A percentile compares a stretch with the other conserved stretches of the same genome.
Evolutionary conservation across 2,329 filamentous ascomycete species (phyloP).

Genomic region (Byssochlamys sp.): DNA sequence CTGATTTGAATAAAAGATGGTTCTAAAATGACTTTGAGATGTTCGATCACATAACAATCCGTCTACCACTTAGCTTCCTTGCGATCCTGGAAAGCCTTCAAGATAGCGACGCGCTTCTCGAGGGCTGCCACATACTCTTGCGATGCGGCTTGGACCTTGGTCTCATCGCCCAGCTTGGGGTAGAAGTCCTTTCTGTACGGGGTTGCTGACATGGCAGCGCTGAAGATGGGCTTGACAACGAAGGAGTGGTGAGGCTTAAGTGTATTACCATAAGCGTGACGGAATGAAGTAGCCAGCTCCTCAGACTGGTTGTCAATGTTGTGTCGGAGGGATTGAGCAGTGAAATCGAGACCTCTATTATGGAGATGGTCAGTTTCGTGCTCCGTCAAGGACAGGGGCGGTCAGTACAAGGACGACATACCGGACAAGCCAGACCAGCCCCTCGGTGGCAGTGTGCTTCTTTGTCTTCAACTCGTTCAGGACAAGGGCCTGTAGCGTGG

Average conservation of each 20-base stretch:
- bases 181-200: conserved; percentile 95
- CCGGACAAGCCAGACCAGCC: conserved; percentile 82
- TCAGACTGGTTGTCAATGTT: conserved; percentile 60
- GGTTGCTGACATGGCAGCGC: conserved; percentile 80
- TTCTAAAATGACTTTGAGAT: not conserved
- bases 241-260: conserved; percentile 89
- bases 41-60: not conserved
- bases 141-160: conserved; percentile 56
- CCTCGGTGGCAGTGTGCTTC: conserved; percentile 81
- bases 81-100: conserved; percentile 54
- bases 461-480: conserved; percentile 79
- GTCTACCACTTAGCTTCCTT: conserved; percentile 42
- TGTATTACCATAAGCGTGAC: conserved; percentile 69
- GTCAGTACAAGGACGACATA: conserved; percentile 34
- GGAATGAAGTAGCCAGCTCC: conserved; percentile 81
- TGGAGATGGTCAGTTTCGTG: not conserved
- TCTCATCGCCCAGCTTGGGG: conserved; percentile 56
- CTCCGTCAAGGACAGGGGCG: not conserved
- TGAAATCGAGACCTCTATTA: conserved; percentile 82
- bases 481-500: conserved; percentile 74
- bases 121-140: conserved; percentile 64
- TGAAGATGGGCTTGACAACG: conserved; percentile 84
- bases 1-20: not conserved
- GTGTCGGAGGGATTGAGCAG: conserved; percentile 67
- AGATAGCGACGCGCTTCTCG: conserved; percentile 66